phyloP scores from a whole-genome alignment of 1,284 basidiomycete genomes.

The Chalciporus piperatoides region DNA sequence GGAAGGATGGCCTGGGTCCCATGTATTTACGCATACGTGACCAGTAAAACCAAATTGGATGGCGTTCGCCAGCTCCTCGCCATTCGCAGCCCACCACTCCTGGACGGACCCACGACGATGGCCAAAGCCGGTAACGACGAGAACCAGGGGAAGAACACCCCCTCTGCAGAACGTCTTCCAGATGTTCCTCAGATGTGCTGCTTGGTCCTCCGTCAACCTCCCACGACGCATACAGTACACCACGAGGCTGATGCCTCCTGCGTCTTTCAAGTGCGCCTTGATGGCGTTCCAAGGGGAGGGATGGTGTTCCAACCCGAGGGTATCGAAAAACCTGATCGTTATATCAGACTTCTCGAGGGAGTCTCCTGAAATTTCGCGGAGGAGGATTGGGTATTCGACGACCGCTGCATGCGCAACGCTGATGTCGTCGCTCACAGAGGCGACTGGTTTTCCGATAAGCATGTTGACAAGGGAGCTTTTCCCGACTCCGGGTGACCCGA shows the following conservation, averaged over 20 bases:
- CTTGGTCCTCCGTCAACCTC: constrained; percentile 22
- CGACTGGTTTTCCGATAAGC: constrained; percentile 21
- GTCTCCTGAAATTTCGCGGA: constrained; percentile 10
- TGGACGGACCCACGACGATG: constrained; percentile 23
- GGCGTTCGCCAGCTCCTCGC: constrained; percentile 6
- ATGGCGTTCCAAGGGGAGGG: constrained; percentile 20
- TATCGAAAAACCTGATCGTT: constrained; percentile 21
- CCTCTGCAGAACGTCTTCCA: constrained; percentile 19
- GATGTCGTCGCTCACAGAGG: constrained; percentile 22
- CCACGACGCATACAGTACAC: constrained; percentile 29
- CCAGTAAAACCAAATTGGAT: constrained; percentile 20
- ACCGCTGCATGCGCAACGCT: constrained; percentile 19
- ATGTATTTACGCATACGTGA: constrained; percentile 25
- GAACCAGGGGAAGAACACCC: constrained; percentile 22
- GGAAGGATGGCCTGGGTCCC: constrained; percentile 19
- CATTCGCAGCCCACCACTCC: constrained; percentile 31
- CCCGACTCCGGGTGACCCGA: constrained; percentile 28
- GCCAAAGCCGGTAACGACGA: constrained; percentile 26
- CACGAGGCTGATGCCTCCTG: constrained; percentile 18
- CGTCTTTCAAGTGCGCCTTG: constrained; percentile 13
- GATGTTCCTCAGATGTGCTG: constrained; percentile 17
- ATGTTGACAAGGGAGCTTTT: constrained; percentile 31
- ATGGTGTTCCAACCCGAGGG: constrained; percentile 22
- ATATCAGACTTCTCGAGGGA: not conserved
- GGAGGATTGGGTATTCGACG: constrained; percentile 16